These are phyloP conservation scores for Arxiozyma slooffiae DNA, from an alignment of 1,139 yeast genomes.

Conservation along the genomic window DNA sequence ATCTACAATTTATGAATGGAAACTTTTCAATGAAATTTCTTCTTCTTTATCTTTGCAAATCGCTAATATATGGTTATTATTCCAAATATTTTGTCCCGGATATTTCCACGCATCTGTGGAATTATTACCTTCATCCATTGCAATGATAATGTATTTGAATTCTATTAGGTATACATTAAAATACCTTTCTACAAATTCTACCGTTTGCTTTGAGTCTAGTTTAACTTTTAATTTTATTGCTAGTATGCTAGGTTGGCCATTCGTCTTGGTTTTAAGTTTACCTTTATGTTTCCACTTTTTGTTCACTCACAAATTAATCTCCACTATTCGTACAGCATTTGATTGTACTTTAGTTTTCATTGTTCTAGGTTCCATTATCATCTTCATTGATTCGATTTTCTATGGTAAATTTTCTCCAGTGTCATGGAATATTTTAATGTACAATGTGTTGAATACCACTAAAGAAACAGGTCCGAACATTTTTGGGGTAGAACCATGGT, in stretches of 20 bases:
- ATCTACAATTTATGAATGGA: conserved; percentile 34
- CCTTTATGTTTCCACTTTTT: conserved; percentile 41
- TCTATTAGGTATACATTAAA: conserved; percentile 30
- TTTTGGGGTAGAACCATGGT: conserved; percentile 80
- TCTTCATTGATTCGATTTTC: conserved; percentile 52
- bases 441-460: conserved; percentile 67
- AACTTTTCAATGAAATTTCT: conserved; percentile 20
- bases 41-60: conserved; percentile 25
- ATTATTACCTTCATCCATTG: conserved; percentile 75
- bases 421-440: conserved; percentile 71
- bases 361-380: conserved; percentile 32
- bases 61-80: conserved; percentile 34
- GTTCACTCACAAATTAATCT: conserved; percentile 22
- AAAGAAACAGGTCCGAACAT: conserved; percentile 77
- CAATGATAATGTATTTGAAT: conserved; percentile 60
- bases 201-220: conserved; percentile 27
- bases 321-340: conserved; percentile 25
- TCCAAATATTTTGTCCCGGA: conserved; percentile 30
- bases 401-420: conserved; percentile 59
- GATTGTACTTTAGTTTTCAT: conserved; percentile 30
- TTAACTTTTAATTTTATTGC: conserved; percentile 47
- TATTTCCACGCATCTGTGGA: conserved; percentile 85
- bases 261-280: conserved; percentile 53
- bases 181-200: conserved; percentile 22
- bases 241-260: conserved; percentile 88